Evolutionary conservation across 805 yeast species (phyloP).

Genomic region (Vanderwaltozyma yarrowii): DNA sequence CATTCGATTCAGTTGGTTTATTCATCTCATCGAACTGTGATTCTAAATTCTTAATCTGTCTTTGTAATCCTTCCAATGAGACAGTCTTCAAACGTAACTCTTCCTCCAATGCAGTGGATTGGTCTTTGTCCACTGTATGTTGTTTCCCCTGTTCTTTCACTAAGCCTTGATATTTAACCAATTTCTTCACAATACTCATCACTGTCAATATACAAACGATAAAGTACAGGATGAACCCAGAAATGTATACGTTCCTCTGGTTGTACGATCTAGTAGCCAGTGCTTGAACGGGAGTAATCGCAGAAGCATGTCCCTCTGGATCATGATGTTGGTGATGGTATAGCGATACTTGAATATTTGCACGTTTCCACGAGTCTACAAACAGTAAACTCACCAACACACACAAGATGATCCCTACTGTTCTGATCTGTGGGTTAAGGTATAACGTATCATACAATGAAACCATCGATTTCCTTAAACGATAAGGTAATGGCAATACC

Average conservation of each 20-base stretch:
- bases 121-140: too few relatives aligned
- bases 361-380: constrained; percentile 43
- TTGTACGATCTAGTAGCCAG: constrained; percentile 52
- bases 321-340: constrained; percentile 16
- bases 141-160: constrained; percentile 9
- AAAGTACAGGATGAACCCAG: constrained; percentile 53
- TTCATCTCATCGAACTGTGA: constrained; percentile 37
- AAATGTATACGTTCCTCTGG: constrained; percentile 52
- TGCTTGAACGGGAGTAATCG: constrained; percentile 36
- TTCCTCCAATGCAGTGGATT: too few relatives aligned
- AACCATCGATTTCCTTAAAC: constrained; percentile 36
- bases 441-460: constrained; percentile 29
- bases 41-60: constrained; percentile 44
- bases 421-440: constrained; percentile 33
- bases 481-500: constrained; percentile 46
- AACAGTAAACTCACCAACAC: constrained; percentile 40
- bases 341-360: constrained; percentile 23
- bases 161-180: constrained; percentile 38
- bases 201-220: constrained; percentile 46
- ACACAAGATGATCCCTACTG: constrained; percentile 34
- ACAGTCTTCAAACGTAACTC: too few relatives aligned
- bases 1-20: constrained; percentile 2
- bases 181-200: constrained; percentile 40
- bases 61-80: constrained; percentile 38
- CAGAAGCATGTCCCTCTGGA: constrained; percentile 18